Conservation (phyloP, 2,329 filamentous ascomycete genomes). For the Myriosclerotinia curreyana region DNA sequence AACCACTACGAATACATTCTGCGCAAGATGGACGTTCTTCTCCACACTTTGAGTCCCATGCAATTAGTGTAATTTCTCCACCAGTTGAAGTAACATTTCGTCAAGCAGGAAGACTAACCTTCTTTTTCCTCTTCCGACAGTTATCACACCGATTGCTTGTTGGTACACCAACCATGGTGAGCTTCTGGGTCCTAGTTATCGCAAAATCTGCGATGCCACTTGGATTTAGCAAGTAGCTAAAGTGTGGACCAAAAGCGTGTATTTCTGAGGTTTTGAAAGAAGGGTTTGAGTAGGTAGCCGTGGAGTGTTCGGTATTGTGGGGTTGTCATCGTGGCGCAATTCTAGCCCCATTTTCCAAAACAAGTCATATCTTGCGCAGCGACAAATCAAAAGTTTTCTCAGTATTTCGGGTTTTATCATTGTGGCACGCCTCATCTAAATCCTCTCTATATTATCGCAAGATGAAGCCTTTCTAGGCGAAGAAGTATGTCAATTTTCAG, state of each 20-base stretch:
- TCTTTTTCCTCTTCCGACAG: conserved; percentile 29
- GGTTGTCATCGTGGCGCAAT: background rate
- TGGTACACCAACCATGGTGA: conserved; percentile 25
- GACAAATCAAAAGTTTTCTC: background rate
- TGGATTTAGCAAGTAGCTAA: background rate
- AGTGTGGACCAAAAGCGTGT: too few relatives aligned
- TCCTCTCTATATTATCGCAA: background rate
- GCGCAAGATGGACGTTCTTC: conserved; percentile 27
- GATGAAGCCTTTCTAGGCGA: background rate
- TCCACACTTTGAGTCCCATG: conserved; percentile 23
- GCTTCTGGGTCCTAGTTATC: background rate
- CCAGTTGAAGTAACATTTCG: too few relatives aligned
- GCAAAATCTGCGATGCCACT: background rate
- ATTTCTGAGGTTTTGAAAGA: background rate
- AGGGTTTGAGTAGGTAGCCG: background rate
- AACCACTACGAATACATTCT: conserved; percentile 26
- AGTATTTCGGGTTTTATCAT: background rate
- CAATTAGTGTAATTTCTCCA: background rate
- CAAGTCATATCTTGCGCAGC: conserved; percentile 17
- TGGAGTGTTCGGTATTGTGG: conserved; percentile 2
- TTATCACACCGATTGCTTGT: conserved; percentile 27
- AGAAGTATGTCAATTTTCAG: too few relatives aligned
- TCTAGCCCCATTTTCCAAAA: background rate
- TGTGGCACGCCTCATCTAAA: background rate
- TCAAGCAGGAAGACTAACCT: conserved; percentile 17